Evolutionary conservation across 2,329 filamentous ascomycete species (phyloP), one percentile per base, ranked within the genome.

Genomic region (Ophiosphaerella korrae): DNA sequence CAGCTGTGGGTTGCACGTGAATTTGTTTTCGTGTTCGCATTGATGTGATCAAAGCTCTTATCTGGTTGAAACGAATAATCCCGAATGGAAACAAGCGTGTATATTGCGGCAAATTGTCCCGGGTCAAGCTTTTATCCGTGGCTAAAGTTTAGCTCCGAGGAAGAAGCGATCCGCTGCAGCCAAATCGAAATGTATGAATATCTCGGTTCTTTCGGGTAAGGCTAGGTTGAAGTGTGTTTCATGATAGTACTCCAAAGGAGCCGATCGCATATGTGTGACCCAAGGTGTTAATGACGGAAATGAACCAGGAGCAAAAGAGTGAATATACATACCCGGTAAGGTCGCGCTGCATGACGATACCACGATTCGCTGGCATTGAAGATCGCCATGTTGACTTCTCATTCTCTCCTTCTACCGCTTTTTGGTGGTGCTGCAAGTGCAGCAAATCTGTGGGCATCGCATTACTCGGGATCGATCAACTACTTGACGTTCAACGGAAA

Each of bases 401-500:
- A 58, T 32, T 43, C 55, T 26, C 51, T 67, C 26, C 49, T 70
- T 36, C 23, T 70, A 24, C 60, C 66, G 11, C 48, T 68, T 5
- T 66, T 71, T 45, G 60, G 61, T 2, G 52, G 59, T 32, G 54
- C 60, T 42, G 66, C 63, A 6, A 63, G 45, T 32, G 67, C 63
- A 13, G 63, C 64, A 12, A 67, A 63, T 37, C 56, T 70, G 7
- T 69, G 57, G 54, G 67, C 64, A 31, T 57, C 66, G 13, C 68
- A 71, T 40, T 70, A 71, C 46, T 63, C 63, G 3, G 66, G 66
- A 18, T 69, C 64, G 2, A 54, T 69, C 50, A 68, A 68, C 49
- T 59, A 57, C 14, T 52, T 71, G 34, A 58, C 56, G 5, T 64
- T 71, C 44, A 58, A 50, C 42, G 57, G 58, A 31, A 60, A 49